Percentiles rank a stretch among this genome's conserved stretches.
These are phyloP conservation scores for Geotrichum ghanense DNA, from an alignment of 805 yeast genomes.

Conservation along the genomic window DNA sequence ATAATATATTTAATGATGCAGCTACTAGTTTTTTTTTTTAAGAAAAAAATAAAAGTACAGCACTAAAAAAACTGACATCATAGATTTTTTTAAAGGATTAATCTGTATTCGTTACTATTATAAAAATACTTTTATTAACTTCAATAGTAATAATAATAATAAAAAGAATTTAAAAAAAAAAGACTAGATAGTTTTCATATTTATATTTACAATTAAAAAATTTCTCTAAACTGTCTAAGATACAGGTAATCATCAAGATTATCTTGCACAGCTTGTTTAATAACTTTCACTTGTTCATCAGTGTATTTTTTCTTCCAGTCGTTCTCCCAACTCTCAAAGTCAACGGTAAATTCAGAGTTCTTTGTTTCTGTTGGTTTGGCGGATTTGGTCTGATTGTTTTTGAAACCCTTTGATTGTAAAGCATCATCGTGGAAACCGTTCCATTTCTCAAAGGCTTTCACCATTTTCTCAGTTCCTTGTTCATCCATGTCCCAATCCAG, in stretches of 20 bases:
- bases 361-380: conserved; percentile 1
- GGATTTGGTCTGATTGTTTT: not conserved
- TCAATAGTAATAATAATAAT: no score
- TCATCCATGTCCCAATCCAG: conserved; percentile 15
- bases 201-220: no score
- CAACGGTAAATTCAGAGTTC: conserved; percentile 9
- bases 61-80: no score
- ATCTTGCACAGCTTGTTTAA: conserved; percentile 13
- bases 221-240: conserved; percentile 12
- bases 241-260: conserved; percentile 16
- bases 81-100: no score
- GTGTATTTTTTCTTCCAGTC: conserved; percentile 13
- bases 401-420: conserved; percentile 14
- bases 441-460: conserved; percentile 16
- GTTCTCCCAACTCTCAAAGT: conserved; percentile 15
- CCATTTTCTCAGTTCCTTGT: conserved; percentile 6
- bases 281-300: conserved; percentile 9
- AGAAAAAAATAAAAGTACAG: no score
- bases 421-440: conserved; percentile 19
- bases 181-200: no score
- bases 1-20: no score
- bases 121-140: no score
- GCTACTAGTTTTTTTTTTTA: no score
- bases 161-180: no score
- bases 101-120: no score